Evolutionary conservation across 1,284 basidiomycete genomes (phyloP), one percentile per base, ranked within the genome.

Genomic region (Pseudozyma pruni): DNA sequence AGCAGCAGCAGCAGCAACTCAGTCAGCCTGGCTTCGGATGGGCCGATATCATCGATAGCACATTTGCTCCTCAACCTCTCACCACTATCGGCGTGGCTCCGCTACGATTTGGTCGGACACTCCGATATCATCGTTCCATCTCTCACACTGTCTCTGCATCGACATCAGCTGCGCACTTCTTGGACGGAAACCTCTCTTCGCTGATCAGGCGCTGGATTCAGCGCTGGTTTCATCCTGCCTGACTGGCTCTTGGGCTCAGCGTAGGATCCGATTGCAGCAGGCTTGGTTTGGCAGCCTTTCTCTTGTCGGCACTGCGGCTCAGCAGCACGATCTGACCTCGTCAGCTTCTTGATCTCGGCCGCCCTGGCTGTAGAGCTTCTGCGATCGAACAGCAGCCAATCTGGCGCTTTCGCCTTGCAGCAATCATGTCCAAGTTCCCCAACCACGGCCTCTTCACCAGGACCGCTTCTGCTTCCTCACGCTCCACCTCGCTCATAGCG

Each of bases 361-460:
- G 32, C 20, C 31, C 14, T 11, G 11, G 33, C 33, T 33, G 32
- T 40, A n/a, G 41, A 22, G 22, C 33, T 41, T 40, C 49, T 19
- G 37, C 37, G 8, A 11, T 23, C 11, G 34, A 22, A 43, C 27
- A 39, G 20, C 35, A 31, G 10, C 25, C 25, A 37, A 37, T 17
- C 34, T 33, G 33, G 25, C 8, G 17, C 23, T 1, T 9, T 4
- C 23, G 16, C 17, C 17, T 8, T 34, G 14, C n/a, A 40, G 3
- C 51, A 6, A 50, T 14, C 45, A 74, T 74, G 71, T 63, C 71
- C 40, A 70, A 74, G 31, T 56, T 74, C n/a, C 67, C 67, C 6
- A 70, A 70, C 32, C 67, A 70, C 47, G 71, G 61, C 38, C 59
- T 74, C 35, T 60, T 74, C n/a, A 47, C 71, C 32, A 54, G 71